Conservation (phyloP, 2,329 filamentous ascomycete genomes). For the Hypomyces rosellus region DNA sequence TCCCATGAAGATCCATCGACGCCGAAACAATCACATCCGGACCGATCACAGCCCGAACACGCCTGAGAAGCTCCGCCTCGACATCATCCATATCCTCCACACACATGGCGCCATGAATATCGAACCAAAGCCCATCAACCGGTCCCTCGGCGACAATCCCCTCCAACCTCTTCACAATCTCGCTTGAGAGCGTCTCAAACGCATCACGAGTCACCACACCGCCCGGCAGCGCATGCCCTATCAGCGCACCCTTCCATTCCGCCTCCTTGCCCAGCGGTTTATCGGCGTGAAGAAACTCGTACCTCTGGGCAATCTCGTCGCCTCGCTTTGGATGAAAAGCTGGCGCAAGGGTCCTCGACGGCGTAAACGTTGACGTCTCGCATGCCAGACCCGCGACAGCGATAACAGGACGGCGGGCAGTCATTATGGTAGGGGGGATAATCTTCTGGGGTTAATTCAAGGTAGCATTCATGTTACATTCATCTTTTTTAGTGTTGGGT, state of each 20-base stretch:
- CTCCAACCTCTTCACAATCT: conserved; percentile 34
- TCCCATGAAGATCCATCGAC: conserved; percentile 51
- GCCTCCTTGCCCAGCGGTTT: conserved; percentile 35
- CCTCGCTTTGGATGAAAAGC: conserved; percentile 45
- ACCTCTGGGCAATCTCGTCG: conserved; percentile 35
- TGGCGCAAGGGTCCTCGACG: conserved; percentile 39
- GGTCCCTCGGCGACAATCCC: conserved; percentile 26
- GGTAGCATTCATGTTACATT: no score
- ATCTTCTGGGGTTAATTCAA: neutral
- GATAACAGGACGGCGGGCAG: conserved; percentile 33
- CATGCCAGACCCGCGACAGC: conserved; percentile 47
- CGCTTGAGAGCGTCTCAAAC: conserved; percentile 38
- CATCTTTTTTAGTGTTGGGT: no score
- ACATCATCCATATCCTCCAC: conserved; percentile 43
- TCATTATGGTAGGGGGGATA: neutral
- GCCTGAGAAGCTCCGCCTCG: conserved; percentile 41
- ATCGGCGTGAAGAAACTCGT: conserved; percentile 38
- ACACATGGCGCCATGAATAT: conserved; percentile 52
- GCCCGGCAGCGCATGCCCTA: conserved; percentile 45
- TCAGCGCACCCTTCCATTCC: conserved; percentile 44
- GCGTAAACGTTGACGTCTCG: conserved; percentile 48
- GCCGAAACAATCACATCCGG: conserved; percentile 42
- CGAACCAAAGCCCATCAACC: conserved; percentile 47
- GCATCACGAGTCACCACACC: conserved; percentile 40
- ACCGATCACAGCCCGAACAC: conserved; percentile 40